Evolutionary conservation across 306 rosid species (phyloP), one percentile per base, ranked within the genome.

Genomic region (Inga laurina): DNA sequence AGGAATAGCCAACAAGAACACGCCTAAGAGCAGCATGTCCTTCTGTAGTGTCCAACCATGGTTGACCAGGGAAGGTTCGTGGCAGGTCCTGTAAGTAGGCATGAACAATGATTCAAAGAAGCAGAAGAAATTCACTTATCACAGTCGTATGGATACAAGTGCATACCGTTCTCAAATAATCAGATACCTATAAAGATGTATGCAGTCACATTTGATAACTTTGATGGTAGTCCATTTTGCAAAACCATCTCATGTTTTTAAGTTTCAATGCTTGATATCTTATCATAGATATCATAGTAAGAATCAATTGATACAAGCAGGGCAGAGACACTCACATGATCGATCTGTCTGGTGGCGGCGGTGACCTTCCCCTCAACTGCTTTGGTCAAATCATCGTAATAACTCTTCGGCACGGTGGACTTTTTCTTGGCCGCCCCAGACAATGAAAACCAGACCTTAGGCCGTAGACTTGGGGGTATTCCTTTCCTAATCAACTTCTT

Each of bases 341-440:
- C 99, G 57, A 97, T 97, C 92, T 97, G 99, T 81, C 97, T 67
- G 2, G 99, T 97, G 44, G 99, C 99, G 48, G 99, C 91, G 13
- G 99, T 97, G 88, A 97, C 95, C 88, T 91, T 97, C 79, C 95
- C 98, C 22, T 94, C 98, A 18, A 94, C 97, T 0, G 99, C 99
- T 82, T 88, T 92, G 1, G 86, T 79, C 84, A 97, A 77, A 84
- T 97, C 99, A 87, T 89, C 89, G 89, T 92, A 97, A 84, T 97
- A 97, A 85, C 99, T 97, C 44, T 97, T 98, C 16, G 99, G 99
- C 45, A 88, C 99, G 0, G 98, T 97, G 73, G 99, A 97, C 87
- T 92, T 94, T 91, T 97, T 97, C 97, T 97, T 97, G 7, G 98
- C 97, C 0, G 98, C 99, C 54, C 99, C 99, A 2, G 99, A 97